Evolutionary conservation across 2,329 filamentous ascomycete genomes (phyloP).

Genomic region (Canariomyces notabilis): DNA sequence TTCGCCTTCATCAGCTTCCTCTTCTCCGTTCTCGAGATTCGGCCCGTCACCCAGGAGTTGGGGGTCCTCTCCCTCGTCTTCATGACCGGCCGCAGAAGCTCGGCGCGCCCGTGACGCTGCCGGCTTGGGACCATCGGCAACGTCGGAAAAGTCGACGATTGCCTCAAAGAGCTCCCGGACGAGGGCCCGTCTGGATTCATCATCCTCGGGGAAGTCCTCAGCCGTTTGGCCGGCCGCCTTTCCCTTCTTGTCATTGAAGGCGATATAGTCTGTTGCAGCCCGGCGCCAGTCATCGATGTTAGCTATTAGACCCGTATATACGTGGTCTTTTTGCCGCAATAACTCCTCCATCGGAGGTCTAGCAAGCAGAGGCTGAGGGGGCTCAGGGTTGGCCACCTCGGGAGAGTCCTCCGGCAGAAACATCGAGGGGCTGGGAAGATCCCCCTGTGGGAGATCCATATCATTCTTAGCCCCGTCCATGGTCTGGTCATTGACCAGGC

Average conservation of each 20-base stretch:
- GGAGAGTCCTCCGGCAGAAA: too few relatives aligned
- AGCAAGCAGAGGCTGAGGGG: too few relatives aligned
- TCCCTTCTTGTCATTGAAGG: neutral
- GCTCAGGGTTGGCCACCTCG: too few relatives aligned
- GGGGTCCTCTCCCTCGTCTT: too few relatives aligned
- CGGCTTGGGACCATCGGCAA: neutral
- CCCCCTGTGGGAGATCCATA: too few relatives aligned
- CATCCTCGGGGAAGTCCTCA: neutral
- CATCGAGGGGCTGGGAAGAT: too few relatives aligned
- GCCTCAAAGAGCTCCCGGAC: neutral
- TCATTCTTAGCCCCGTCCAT: too few relatives aligned
- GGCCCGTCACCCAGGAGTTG: too few relatives aligned
- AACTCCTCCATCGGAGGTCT: too few relatives aligned
- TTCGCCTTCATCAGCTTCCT: neutral
- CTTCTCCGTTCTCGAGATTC: neutral
- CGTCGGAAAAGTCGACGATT: neutral
- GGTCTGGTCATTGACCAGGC: too few relatives aligned
- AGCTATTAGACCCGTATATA: neutral
- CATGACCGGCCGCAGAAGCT: too few relatives aligned
- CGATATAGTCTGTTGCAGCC: neutral
- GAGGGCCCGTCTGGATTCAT: neutral
- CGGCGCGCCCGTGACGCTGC: too few relatives aligned
- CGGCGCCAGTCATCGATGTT: neutral
- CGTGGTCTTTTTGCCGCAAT: neutral
- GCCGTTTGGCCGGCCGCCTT: neutral